Evolutionary conservation across 768 basidiomycete species (phyloP), one percentile per base, ranked within the genome.

Genomic region (Sporobolomyces phaffii): DNA sequence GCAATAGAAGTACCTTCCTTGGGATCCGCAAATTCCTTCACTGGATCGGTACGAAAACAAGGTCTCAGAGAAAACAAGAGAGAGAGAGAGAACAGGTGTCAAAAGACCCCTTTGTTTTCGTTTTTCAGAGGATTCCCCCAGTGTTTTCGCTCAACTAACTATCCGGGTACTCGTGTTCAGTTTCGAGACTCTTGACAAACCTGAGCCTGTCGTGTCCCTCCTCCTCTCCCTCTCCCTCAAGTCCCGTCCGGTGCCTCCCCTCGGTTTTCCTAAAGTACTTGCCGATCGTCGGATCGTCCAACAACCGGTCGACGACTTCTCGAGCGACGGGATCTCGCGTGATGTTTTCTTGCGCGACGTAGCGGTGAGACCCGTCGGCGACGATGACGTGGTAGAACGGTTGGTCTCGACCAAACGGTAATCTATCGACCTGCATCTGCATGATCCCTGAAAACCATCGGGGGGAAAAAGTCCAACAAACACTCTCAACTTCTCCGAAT

Each of bases 301-400:
- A 20, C 36, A 65, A 29, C 4, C 3, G 24, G 14, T 56, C 48
- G 41, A 61, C 29, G 13, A 31, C 31, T 1, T 26, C 2, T 4
- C 8, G 10, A 5, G 45, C 24, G 31, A 63, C 40, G 0, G 43
- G 40, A 2, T 31, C 15, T 5, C 6, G 15, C 28, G 64, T 66
- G 33, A 70, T 50, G 61, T 70, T 70, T 29, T 70, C 69, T 18
- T 50, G 34, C 3, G 69, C 69, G 61, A 70, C 69, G 57, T 70
- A 70, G 36, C 64, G 60, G 11, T 38, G 14, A 0, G 56, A 59
- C 7, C 69, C 69, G 36, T 70, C 63, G 2, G 31, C 24, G 36
- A 63, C 63, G 49, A 69, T 31, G 44, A 70, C 64, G 50, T 70
- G 69, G 47, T 70, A 70, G 52, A 70, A 70, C 4, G 69, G 69